Evolutionary conservation across 2,329 filamentous ascomycete species (phyloP).

Genomic region (Apiospora phragmitis): DNA sequence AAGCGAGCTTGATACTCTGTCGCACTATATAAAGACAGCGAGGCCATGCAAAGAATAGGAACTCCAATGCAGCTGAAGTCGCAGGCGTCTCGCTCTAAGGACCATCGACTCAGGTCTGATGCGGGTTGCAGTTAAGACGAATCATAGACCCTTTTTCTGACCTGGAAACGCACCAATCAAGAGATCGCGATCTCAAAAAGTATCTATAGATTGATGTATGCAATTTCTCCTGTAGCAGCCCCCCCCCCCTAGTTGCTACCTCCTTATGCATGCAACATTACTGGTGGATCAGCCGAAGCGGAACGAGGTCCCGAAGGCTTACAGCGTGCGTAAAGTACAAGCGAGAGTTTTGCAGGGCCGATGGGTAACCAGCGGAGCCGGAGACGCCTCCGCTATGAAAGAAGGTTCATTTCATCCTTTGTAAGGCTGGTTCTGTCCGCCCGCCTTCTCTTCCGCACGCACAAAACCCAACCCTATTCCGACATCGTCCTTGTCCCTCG

Average conservation of each 20-base stretch:
- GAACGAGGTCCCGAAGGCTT: background rate
- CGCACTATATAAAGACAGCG: background rate
- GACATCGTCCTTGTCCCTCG: background rate
- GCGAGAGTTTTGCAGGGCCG: background rate
- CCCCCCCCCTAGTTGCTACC: background rate
- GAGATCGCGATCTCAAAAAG: background rate
- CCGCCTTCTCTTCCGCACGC: background rate
- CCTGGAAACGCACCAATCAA: background rate
- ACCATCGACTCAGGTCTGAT: background rate
- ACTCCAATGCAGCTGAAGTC: background rate
- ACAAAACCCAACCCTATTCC: conserved; percentile 6
- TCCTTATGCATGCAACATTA: background rate
- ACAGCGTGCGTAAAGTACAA: background rate
- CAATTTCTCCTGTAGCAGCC: background rate
- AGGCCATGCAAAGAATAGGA: background rate
- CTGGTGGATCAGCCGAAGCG: conserved; percentile 3
- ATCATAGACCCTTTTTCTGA: background rate
- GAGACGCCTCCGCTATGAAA: background rate
- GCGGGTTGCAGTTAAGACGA: background rate
- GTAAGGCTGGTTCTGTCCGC: conserved; percentile 4
- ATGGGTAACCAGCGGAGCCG: background rate
- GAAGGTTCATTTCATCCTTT: conserved; percentile 8
- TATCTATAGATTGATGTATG: background rate
- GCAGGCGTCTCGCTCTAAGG: background rate
- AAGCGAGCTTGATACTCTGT: background rate